phyloP scores from a whole-genome alignment of 2,329 filamentous ascomycete genomes.

The Aspergillus neoniger region DNA sequence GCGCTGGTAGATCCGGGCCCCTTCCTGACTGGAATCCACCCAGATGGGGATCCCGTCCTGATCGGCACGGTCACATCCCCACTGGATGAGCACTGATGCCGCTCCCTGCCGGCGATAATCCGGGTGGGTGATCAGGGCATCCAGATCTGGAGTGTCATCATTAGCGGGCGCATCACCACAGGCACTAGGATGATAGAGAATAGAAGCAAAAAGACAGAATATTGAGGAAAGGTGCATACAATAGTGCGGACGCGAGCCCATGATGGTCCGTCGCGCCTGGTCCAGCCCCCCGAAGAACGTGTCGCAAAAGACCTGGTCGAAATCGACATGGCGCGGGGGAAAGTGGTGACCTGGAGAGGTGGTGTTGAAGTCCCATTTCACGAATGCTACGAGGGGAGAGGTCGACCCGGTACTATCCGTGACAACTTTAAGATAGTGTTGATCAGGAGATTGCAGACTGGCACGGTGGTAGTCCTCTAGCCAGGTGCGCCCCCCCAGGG shows the following conservation, averaged over 20 bases:
- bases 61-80: slow-evolving; percentile 18
- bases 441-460: neutral
- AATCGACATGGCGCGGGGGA: neutral
- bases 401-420: neutral
- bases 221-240: neutral
- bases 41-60: slow-evolving; percentile 1
- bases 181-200: neutral
- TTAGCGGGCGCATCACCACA: neutral
- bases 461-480: neutral
- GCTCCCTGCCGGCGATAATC: slow-evolving; percentile 16
- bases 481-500: neutral
- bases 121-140: slow-evolving; percentile 22
- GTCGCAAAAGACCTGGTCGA: neutral
- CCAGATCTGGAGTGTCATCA: neutral
- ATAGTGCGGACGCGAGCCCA: neutral
- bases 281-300: slow-evolving; percentile 2
- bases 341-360: neutral
- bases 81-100: slow-evolving; percentile 14
- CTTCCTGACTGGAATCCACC: slow-evolving; percentile 9
- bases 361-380: slow-evolving; percentile 3
- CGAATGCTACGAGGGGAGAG: neutral
- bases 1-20: slow-evolving; percentile 1
- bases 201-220: neutral
- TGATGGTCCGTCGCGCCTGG: neutral
- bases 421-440: neutral